Percentiles rank a stretch among this genome's conserved stretches.
These are phyloP conservation scores for Talaromyces sp. DNA, from an alignment of 2,329 filamentous ascomycete genomes.

Conservation along the genomic window DNA sequence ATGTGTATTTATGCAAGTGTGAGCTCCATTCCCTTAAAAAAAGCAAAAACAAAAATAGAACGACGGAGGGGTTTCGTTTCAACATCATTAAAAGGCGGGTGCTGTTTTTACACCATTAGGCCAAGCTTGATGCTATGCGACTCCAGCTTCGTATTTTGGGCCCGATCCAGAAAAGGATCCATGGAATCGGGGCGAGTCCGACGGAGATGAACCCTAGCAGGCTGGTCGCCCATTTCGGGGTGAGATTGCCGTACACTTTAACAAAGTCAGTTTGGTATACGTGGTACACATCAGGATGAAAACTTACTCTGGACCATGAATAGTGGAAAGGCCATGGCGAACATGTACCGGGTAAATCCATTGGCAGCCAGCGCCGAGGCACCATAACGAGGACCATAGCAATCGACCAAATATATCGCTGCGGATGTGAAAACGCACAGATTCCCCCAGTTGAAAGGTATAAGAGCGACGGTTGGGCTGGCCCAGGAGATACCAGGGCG, in stretches of 20 bases:
- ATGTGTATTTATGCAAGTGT: background rate
- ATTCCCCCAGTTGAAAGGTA: background rate
- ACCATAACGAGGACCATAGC: slow-evolving; percentile 5
- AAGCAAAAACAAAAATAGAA: background rate
- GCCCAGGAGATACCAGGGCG: slow-evolving; percentile 1
- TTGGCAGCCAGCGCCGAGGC: slow-evolving; percentile 12
- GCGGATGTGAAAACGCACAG: background rate
- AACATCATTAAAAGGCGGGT: background rate
- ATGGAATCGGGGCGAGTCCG: slow-evolving; percentile 32
- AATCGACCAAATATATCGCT: slow-evolving; percentile 9
- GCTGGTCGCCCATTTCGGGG: slow-evolving; percentile 33
- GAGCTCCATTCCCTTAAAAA: background rate
- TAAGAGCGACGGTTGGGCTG: background rate
- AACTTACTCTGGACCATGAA: slow-evolving; percentile 24
- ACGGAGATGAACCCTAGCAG: slow-evolving; percentile 35
- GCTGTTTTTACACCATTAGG: background rate
- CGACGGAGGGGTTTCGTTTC: background rate
- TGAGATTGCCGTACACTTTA: slow-evolving; percentile 28
- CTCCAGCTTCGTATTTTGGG: slow-evolving; percentile 23
- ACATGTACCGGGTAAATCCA: slow-evolving; percentile 15
- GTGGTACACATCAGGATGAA: background rate
- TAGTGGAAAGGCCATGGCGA: slow-evolving; percentile 28
- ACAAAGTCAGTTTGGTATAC: background rate
- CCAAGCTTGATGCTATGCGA: slow-evolving; percentile 7
- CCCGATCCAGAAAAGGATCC: slow-evolving; percentile 34